Evolutionary conservation across 495 filamentous ascomycete genomes (phyloP).

Genomic region (Tuber aestivum): DNA sequence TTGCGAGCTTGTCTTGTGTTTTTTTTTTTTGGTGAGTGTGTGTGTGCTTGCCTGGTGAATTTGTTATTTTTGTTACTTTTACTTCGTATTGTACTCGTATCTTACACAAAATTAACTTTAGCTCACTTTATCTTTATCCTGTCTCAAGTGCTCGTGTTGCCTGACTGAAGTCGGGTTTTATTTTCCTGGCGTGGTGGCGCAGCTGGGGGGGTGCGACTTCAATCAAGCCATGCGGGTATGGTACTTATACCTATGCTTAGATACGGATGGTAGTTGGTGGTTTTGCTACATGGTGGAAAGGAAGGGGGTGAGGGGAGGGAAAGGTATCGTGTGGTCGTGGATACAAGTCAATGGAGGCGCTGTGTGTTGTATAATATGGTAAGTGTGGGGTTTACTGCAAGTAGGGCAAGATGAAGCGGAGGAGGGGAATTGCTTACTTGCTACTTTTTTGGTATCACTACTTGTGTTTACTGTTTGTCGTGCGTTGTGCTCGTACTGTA

Average conservation of each 20-base stretch:
- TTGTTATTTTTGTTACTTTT: not conserved
- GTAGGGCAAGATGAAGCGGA: no score
- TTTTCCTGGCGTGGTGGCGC: not conserved
- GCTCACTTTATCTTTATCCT: not conserved
- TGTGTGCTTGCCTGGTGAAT: not conserved
- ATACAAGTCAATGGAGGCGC: not conserved
- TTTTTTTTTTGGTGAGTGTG: not conserved
- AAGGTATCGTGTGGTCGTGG: not conserved
- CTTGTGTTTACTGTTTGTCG: no score
- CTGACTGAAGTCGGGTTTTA: not conserved
- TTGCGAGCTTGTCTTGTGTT: not conserved
- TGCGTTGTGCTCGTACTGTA: not conserved
- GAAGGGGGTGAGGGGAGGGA: no score
- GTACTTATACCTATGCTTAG: not conserved
- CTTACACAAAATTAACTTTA: conserved; percentile 5
- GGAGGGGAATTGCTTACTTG: not conserved
- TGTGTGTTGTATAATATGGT: no score
- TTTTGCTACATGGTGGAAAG: not conserved
- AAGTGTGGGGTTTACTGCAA: not conserved
- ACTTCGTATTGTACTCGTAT: conserved; percentile 1
- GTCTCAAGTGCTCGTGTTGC: not conserved
- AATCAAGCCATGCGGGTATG: not conserved
- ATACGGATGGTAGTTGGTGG: not conserved
- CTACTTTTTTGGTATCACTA: not conserved
- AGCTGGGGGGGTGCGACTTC: not conserved